Evolutionary conservation across 2,329 filamentous ascomycete species (phyloP).

Genomic region (Byssochlamys sp.): DNA sequence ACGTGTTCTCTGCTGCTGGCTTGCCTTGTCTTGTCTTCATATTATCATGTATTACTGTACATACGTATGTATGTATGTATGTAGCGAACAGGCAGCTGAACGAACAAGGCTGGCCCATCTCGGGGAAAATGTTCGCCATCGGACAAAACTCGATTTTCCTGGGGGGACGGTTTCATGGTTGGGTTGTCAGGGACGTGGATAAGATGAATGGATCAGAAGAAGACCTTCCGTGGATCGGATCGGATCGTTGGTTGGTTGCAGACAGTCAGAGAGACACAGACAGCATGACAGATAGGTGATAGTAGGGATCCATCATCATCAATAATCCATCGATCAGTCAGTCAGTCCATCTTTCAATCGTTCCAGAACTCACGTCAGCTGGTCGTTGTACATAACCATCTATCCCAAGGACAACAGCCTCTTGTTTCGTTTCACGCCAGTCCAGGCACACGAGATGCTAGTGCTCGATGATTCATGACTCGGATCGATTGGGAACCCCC

Average conservation of each 20-base stretch:
- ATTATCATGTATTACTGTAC: neutral
- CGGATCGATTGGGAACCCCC: neutral
- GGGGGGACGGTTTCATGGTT: no score
- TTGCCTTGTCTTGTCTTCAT: neutral
- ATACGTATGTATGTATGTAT: no score
- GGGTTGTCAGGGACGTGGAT: no score
- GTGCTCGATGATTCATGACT: conserved; percentile 1
- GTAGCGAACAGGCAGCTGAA: no score
- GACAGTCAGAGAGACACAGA: neutral
- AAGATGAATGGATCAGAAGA: neutral
- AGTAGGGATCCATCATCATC: no score
- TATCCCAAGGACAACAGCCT: neutral
- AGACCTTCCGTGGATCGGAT: neutral
- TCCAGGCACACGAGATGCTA: neutral
- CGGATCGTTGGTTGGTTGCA: neutral
- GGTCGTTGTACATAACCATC: neutral
- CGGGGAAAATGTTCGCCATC: no score
- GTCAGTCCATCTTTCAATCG: no score
- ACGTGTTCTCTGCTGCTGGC: neutral
- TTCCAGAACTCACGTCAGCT: neutral
- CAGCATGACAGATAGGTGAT: no score
- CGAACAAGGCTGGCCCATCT: no score
- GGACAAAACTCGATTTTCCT: no score
- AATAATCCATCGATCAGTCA: no score
- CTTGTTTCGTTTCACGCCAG: neutral